Evolutionary conservation across 345 rosid genomes (phyloP).

Genomic region (Rhodamnia rubescens): DNA sequence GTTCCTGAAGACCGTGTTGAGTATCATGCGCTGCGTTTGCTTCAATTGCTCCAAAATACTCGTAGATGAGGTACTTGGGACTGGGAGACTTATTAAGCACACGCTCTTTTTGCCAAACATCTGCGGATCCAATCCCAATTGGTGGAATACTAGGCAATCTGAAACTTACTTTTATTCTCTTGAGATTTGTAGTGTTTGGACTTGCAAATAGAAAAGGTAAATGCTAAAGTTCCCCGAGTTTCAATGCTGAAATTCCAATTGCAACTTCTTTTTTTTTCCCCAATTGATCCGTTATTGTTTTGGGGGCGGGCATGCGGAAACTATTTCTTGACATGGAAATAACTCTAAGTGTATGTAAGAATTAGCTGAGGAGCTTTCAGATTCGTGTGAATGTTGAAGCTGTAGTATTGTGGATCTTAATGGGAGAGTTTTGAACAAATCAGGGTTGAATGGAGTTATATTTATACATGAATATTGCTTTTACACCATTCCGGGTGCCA

Average conservation of each 20-base stretch:
- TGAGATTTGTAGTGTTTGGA: not conserved
- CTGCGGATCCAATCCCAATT: too few species aligned
- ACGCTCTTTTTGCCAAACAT: too few species aligned
- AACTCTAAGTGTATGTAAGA: not conserved
- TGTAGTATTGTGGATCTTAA: not conserved
- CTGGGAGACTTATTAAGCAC: not conserved
- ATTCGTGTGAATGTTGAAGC: not conserved
- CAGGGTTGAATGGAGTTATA: not conserved
- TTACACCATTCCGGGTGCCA: not conserved
- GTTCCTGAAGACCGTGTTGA: slow-evolving; percentile 78
- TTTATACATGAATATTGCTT: not conserved
- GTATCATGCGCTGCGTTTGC: slow-evolving; percentile 91
- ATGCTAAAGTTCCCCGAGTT: not conserved
- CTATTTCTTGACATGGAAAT: not conserved
- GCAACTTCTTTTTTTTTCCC: not conserved
- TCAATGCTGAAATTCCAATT: not conserved
- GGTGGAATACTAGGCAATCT: not conserved
- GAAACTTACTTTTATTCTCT: too few species aligned
- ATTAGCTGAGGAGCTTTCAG: not conserved
- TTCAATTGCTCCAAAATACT: slow-evolving; percentile 90
- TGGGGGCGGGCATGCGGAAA: not conserved
- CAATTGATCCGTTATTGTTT: not conserved
- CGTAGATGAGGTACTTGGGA: slow-evolving; percentile 57
- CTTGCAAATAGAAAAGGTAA: not conserved
- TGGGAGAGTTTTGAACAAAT: not conserved